phyloP scores from a whole-genome alignment of 306 rosid genomes.

The Dalbergia cultrata region DNA sequence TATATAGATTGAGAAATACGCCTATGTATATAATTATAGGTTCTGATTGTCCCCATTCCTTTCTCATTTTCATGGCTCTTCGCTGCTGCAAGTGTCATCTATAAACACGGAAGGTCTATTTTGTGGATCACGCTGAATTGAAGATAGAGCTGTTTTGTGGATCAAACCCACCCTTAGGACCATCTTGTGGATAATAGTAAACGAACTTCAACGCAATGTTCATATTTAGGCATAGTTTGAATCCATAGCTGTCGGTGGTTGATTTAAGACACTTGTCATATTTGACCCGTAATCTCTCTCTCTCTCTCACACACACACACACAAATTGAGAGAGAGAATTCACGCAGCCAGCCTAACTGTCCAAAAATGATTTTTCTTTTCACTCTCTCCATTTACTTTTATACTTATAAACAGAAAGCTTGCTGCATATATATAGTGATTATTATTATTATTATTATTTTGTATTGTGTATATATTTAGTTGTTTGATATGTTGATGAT shows the following conservation, averaged over 20 bases:
- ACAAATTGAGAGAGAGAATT: too few species aligned
- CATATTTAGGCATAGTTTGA: neutral
- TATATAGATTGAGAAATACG: conserved; percentile 18
- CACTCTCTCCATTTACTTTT: too few species aligned
- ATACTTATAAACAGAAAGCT: too few species aligned
- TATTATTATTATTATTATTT: too few species aligned
- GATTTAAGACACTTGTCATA: neutral
- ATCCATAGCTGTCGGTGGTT: neutral
- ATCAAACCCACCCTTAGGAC: neutral
- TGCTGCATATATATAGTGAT: too few species aligned
- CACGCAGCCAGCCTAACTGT: too few species aligned
- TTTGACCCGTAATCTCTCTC: too few species aligned
- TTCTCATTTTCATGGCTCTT: conserved; percentile 39
- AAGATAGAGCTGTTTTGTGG: neutral
- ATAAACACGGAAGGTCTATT: neutral
- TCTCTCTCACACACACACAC: too few species aligned
- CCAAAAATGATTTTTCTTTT: too few species aligned
- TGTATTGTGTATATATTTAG: too few species aligned
- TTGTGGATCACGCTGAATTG: conserved; percentile 23
- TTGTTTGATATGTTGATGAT: too few species aligned
- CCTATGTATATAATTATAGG: neutral
- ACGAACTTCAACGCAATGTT: neutral
- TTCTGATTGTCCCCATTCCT: conserved; percentile 5
- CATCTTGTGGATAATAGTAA: conserved; percentile 4
- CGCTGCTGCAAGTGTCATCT: conserved; percentile 25